phyloP scores from a whole-genome alignment of 1,284 basidiomycete genomes.

The Flammula alnicola region DNA sequence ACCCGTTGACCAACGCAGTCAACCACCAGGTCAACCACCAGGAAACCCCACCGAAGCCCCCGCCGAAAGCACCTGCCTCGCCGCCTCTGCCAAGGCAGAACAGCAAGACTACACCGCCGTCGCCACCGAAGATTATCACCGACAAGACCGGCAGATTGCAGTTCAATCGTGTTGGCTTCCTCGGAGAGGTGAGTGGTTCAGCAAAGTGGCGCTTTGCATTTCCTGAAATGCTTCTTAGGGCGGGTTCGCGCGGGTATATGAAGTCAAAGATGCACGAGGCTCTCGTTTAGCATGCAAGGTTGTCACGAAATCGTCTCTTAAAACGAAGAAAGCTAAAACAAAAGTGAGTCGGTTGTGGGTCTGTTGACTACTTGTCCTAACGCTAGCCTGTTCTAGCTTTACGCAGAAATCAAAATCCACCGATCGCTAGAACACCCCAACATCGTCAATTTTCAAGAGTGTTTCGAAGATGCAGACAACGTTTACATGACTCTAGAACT shows the following conservation, averaged over 20 bases:
- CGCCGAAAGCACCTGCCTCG: conserved; percentile 45
- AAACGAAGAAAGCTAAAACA: conserved; percentile 91
- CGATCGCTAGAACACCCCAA: conserved; percentile 91
- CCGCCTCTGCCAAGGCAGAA: conserved; percentile 80
- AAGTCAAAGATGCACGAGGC: conserved; percentile 75
- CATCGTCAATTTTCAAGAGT: conserved; percentile 91
- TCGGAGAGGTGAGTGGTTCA: conserved; percentile 76
- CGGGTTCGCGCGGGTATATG: conserved; percentile 90
- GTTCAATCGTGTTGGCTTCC: conserved; percentile 76
- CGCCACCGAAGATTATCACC: conserved; percentile 78
- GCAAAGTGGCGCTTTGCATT: neutral
- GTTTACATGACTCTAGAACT: conserved; percentile 98
- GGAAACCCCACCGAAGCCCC: conserved; percentile 35
- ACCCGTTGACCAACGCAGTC: conserved; percentile 43
- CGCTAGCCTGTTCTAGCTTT: conserved; percentile 57
- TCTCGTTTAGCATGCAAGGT: conserved; percentile 85
- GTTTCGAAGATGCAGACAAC: conserved; percentile 95
- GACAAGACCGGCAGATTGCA: conserved; percentile 65
- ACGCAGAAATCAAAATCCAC: conserved; percentile 99
- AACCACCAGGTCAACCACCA: conserved; percentile 38
- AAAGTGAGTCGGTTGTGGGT: conserved; percentile 60
- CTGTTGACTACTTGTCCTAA: neutral
- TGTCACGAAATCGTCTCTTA: conserved; percentile 81
- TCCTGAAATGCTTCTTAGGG: conserved; percentile 52
- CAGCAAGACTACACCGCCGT: conserved; percentile 80